A percentile compares a stretch with the other conserved stretches of the same genome.
These are phyloP conservation scores for Fomitopsis pulvina DNA, from an alignment of 768 basidiomycete genomes.

Conservation along the genomic window DNA sequence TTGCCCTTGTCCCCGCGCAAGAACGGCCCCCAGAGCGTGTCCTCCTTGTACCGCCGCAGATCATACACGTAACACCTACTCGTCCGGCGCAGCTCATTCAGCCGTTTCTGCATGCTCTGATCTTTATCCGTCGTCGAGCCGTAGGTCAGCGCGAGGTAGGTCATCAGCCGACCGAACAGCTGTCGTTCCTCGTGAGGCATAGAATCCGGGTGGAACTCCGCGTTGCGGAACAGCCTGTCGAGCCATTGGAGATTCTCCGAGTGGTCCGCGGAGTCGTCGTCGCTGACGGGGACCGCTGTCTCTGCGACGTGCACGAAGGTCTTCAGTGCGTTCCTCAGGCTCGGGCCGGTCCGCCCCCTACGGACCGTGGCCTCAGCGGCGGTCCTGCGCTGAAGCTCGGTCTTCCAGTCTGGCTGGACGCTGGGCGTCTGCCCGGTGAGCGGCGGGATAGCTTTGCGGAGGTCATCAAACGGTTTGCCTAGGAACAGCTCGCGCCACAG, in stretches of 20 bases:
- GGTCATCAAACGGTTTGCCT: slow-evolving; percentile 54
- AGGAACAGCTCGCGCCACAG: slow-evolving; percentile 69
- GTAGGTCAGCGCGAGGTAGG: slow-evolving; percentile 41
- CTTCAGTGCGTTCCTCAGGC: slow-evolving; percentile 26
- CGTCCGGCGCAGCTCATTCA: slow-evolving; percentile 31
- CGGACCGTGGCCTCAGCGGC: slow-evolving; percentile 7
- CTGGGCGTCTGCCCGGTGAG: background rate
- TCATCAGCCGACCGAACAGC: slow-evolving; percentile 38
- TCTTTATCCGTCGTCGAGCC: slow-evolving; percentile 25
- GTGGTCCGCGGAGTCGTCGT: background rate
- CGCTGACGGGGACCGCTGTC: slow-evolving; percentile 8
- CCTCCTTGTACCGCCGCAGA: slow-evolving; percentile 46
- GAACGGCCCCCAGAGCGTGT: slow-evolving; percentile 58
- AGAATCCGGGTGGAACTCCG: slow-evolving; percentile 5
- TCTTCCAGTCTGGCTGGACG: slow-evolving; percentile 26
- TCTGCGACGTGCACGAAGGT: slow-evolving; percentile 29
- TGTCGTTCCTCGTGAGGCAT: slow-evolving; percentile 13
- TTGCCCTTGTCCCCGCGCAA: slow-evolving; percentile 19
- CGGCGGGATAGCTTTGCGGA: slow-evolving; percentile 29
- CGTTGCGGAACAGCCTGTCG: slow-evolving; percentile 26
- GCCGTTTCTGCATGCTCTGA: slow-evolving; percentile 10
- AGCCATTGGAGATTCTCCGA: slow-evolving; percentile 45
- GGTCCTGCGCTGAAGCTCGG: slow-evolving; percentile 11
- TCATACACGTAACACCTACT: slow-evolving; percentile 61
- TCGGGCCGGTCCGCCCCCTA: background rate